Percentiles rank a stretch among this genome's conserved stretches.
Evolutionary conservation across 1,284 basidiomycete species (phyloP).

Genomic region (Malassezia japonica): DNA sequence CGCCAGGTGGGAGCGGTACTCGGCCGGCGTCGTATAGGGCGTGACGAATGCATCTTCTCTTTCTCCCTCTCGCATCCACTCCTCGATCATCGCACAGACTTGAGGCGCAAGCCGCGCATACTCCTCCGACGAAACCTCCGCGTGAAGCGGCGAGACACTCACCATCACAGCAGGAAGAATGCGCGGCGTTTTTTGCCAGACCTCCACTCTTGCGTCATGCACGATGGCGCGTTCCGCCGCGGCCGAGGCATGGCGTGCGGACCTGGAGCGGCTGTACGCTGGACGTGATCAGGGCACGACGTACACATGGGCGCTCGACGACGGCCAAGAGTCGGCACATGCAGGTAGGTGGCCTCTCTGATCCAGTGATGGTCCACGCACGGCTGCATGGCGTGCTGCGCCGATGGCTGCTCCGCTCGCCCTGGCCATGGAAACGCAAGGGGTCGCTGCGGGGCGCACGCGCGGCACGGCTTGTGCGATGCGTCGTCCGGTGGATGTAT

Average conservation of each 20-base stretch:
- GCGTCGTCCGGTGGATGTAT: background rate
- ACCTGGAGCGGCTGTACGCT: background rate
- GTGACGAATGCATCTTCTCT: conserved; percentile 17
- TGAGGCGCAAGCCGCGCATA: conserved; percentile 22
- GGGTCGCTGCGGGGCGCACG: background rate
- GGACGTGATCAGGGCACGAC: background rate
- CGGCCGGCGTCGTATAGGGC: conserved; percentile 20
- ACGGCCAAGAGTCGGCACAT: background rate
- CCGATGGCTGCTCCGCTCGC: background rate
- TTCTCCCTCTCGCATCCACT: conserved; percentile 10
- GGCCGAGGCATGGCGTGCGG: background rate
- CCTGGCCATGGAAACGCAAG: no score
- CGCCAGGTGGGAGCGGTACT: background rate
- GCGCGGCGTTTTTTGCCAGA: background rate
- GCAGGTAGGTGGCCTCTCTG: background rate
- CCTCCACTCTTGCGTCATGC: background rate
- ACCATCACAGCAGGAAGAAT: background rate
- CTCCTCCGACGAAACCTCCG: conserved; percentile 21
- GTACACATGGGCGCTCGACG: background rate
- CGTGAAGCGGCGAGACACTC: conserved; percentile 19
- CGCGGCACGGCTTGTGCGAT: background rate
- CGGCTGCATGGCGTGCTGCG: background rate
- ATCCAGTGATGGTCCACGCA: background rate
- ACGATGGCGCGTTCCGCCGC: background rate
- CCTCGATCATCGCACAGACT: conserved; percentile 4